Evolutionary conservation across 2,329 filamentous ascomycete species (phyloP).

Genomic region (Aspergillus sp.): DNA sequence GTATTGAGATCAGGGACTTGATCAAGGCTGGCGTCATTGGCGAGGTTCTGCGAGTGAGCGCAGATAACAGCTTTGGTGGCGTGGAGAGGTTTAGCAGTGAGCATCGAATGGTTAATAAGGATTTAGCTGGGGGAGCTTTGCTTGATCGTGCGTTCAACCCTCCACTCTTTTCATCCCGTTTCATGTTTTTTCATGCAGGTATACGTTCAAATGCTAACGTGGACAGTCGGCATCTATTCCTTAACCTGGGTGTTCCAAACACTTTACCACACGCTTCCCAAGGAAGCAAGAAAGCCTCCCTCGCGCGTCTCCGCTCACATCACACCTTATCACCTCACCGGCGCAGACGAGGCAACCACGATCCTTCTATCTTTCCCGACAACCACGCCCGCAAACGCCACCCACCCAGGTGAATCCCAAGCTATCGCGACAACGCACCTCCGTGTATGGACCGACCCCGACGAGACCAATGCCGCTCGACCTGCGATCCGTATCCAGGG

Average conservation of each 20-base stretch:
- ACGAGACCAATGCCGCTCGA: constrained; percentile 58
- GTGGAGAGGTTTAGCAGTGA: constrained; percentile 59
- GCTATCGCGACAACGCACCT: constrained; percentile 70
- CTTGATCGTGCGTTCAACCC: constrained; percentile 60
- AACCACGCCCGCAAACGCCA: constrained; percentile 43
- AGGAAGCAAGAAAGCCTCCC: constrained; percentile 63
- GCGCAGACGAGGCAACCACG: constrained; percentile 75
- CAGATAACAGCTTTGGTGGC: constrained; percentile 63
- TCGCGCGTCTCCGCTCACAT: constrained; percentile 65
- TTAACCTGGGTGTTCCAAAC: constrained; percentile 90
- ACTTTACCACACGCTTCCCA: constrained; percentile 75
- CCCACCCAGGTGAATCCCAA: constrained; percentile 55
- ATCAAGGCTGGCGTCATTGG: constrained; percentile 63
- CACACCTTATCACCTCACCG: constrained; percentile 69
- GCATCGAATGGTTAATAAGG: constrained; percentile 78
- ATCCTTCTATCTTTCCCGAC: constrained; percentile 75
- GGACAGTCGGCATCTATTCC: constrained; percentile 75
- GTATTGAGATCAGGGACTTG: constrained; percentile 61
- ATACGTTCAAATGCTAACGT: not conserved
- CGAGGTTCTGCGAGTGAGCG: constrained; percentile 56
- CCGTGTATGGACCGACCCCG: constrained; percentile 62
- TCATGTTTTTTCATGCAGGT: not conserved
- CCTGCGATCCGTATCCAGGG: constrained; percentile 79
- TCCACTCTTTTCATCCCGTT: not conserved
- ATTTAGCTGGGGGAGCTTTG: constrained; percentile 78